Evolutionary conservation across 768 basidiomycete species (phyloP), one percentile per base, ranked within the genome.

Genomic region (Dictyophora rubrovolvata): DNA sequence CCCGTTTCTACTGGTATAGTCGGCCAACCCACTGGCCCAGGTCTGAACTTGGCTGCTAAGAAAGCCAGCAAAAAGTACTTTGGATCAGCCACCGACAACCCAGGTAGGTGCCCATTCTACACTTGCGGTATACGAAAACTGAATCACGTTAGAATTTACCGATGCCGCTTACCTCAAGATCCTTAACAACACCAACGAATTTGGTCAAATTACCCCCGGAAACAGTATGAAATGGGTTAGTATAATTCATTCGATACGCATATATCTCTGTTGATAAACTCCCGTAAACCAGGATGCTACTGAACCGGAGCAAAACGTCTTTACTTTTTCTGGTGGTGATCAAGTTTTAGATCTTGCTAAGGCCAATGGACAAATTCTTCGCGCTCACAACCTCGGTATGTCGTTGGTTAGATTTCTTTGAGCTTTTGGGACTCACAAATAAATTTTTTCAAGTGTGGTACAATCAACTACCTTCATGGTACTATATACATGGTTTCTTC

Each of bases 391-490:
- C 35, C 47, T 63, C 2, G 55, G 46, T 67, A 53, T 17, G 66
- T 55, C 22, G 2, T 6, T n/a, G 6, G 3, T 11, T 34, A 2
- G n/a, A 22, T 34, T 10, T 22, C 58, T 65, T 52, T 69, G 65
- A 66, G 53, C 48, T 65, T 64, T 5, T 47, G 11, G 8, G 12
- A 22, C 10, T 48, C 11, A 17, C 10, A 37, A 56, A 8, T 42
- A 20, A 34, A 21, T 28, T 48, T 66, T n/a, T 74, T 78, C 12
- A 74, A 78, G 77, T 79, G 34, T 79, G 78, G 78, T 69, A 81
- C 65, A 77, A 71, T 56, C 80, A 83, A 66, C 73, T 82, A 5
- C 77, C 79, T 9, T 69, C 65, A 67, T 81, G 79, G 79, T 59
- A 20, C 17, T 47, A 35, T 2, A 5, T n/a, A 22, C 46, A 21